A percentile compares a stretch with the other conserved stretches of the same genome.
These are phyloP conservation scores for Pseudisothecium myosuroides DNA, from an alignment of 225 moss, liverwort and hornwort species.

Conservation along the genomic window DNA sequence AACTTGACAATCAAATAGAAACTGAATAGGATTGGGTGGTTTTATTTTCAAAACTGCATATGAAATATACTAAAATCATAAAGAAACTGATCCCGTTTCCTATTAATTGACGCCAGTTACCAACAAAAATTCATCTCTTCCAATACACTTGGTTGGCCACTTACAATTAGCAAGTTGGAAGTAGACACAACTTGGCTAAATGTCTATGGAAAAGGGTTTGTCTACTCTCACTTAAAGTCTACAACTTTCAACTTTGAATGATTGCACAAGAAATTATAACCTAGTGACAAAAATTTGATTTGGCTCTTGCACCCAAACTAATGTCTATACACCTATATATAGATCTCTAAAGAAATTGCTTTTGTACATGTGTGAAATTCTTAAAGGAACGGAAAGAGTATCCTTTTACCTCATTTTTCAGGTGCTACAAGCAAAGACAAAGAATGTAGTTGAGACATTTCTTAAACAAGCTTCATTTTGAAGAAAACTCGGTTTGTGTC, in stretches of 20 bases:
- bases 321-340: neutral
- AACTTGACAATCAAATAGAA: neutral
- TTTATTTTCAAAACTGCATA: neutral
- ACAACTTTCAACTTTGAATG: neutral
- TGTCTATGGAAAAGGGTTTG: neutral
- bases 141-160: neutral
- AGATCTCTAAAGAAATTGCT: neutral
- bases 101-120: neutral
- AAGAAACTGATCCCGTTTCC: no score
- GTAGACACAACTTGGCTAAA: neutral
- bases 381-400: neutral
- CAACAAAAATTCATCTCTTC: neutral
- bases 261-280: neutral
- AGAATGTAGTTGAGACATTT: constrained; percentile 57
- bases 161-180: neutral
- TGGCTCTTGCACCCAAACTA: neutral
- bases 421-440: constrained; percentile 75
- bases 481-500: constrained; percentile 78
- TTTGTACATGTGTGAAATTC: neutral
- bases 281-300: neutral
- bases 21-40: neutral
- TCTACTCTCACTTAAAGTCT: neutral
- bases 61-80: neutral
- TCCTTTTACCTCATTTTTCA: neutral
- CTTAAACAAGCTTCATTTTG: constrained; percentile 86